Percentiles rank a stretch among this genome's conserved stretches.
phyloP scores from a whole-genome alignment of 2,329 filamentous ascomycete species.

The Teratosphaeria zuluensis region DNA sequence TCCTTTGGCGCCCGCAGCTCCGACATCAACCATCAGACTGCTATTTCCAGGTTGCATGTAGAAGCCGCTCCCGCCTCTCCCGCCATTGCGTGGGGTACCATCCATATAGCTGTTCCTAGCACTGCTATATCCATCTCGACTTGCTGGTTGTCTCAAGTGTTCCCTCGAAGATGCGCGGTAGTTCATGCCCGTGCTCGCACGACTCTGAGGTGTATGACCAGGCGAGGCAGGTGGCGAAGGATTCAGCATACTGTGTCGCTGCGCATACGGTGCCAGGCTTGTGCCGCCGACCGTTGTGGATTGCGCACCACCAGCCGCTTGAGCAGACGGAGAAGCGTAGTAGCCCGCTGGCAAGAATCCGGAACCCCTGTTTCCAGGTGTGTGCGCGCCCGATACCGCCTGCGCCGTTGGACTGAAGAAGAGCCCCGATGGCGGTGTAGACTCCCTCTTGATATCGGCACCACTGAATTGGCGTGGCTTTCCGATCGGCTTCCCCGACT shows the following conservation, averaged over 20 bases:
- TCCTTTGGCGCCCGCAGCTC: conserved; percentile 10
- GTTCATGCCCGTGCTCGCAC: conserved; percentile 7
- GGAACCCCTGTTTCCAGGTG: conserved; percentile 53
- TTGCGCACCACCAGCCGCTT: conserved; percentile 31
- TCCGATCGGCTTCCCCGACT: conserved; percentile 28
- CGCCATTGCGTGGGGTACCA: conserved; percentile 1
- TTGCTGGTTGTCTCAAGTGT: background rate
- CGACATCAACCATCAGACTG: conserved; percentile 18
- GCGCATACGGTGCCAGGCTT: conserved; percentile 18
- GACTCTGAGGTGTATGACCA: conserved; percentile 8
- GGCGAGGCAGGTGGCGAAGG: conserved; percentile 21
- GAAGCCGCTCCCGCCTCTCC: conserved; percentile 8
- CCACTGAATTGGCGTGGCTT: conserved; percentile 18
- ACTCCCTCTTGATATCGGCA: conserved; percentile 19
- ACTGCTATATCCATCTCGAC: conserved; percentile 8
- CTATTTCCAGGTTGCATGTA: conserved; percentile 28
- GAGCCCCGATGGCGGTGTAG: conserved; percentile 56
- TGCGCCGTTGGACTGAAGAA: conserved; percentile 94
- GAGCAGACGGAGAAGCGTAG: conserved; percentile 62
- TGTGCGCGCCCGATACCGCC: conserved; percentile 31
- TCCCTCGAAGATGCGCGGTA: conserved; percentile 8
- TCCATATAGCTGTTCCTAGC: conserved; percentile 14
- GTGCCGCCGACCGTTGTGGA: conserved; percentile 36
- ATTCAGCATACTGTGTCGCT: conserved; percentile 14
- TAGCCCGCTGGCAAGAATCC: conserved; percentile 84